These are phyloP conservation scores for Pyrenophora graminea DNA, from an alignment of 2,329 filamentous ascomycete species.

Conservation along the genomic window DNA sequence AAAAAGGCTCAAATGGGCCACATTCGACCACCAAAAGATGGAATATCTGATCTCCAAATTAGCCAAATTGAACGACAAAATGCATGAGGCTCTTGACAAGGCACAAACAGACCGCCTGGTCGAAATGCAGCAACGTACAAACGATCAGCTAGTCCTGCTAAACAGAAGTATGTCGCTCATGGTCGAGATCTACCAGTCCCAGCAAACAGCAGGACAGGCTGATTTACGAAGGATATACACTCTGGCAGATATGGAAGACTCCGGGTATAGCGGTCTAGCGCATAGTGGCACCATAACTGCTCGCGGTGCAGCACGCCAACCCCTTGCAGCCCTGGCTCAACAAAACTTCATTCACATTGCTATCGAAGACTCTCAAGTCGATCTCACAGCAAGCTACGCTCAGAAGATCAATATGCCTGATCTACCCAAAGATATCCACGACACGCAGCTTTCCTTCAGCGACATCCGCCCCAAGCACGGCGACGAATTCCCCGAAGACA, in stretches of 20 bases:
- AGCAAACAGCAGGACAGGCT: constrained; percentile 22
- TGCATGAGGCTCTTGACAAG: constrained; percentile 41
- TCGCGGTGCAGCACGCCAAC: constrained; percentile 18
- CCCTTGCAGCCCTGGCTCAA: constrained; percentile 39
- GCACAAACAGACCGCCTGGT: constrained; percentile 36
- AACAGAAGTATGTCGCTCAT: constrained; percentile 44
- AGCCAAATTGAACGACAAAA: constrained; percentile 43
- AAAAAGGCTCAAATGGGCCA: constrained; percentile 40
- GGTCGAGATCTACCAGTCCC: constrained; percentile 35
- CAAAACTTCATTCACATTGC: constrained; percentile 44
- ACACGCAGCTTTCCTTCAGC: constrained; percentile 8
- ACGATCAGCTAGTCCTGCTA: constrained; percentile 46
- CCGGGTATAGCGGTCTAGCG: constrained; percentile 20
- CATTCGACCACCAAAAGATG: constrained; percentile 38
- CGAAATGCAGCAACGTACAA: constrained; percentile 38
- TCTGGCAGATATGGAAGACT: constrained; percentile 25
- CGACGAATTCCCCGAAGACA: constrained; percentile 21
- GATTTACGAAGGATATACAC: constrained; percentile 14
- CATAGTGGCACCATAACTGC: constrained; percentile 5
- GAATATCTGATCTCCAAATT: constrained; percentile 40
- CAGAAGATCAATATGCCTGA: constrained; percentile 27
- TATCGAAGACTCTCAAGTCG: constrained; percentile 31
- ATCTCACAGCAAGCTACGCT: constrained; percentile 35
- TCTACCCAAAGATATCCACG: constrained; percentile 19
- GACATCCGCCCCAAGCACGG: constrained; percentile 27